Evolutionary conservation across 2,329 filamentous ascomycete genomes (phyloP).

Genomic region (Fusarium annulatum): DNA sequence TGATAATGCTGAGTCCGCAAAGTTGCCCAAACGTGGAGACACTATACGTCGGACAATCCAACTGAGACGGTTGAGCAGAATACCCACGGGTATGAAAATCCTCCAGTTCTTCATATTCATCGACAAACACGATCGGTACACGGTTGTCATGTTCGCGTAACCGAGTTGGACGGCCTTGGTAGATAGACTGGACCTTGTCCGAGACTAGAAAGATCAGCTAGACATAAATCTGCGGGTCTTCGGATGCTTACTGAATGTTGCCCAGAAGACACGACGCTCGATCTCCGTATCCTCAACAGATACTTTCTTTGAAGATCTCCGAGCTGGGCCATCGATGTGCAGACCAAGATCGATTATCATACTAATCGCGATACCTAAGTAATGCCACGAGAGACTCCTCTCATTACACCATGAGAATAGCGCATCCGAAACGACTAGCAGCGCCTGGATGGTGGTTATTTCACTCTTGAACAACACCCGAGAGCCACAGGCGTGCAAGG

Average conservation of each 20-base stretch:
- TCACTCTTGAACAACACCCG: background rate
- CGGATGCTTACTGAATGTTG: constrained; percentile 21
- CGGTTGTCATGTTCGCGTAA: constrained; percentile 56
- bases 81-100: constrained; percentile 57
- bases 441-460: constrained; percentile 13
- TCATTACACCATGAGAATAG: constrained; percentile 17
- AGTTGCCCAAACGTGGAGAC: constrained; percentile 55
- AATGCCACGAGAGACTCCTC: constrained; percentile 21
- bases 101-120: constrained; percentile 63
- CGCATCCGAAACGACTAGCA: background rate
- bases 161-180: constrained; percentile 61
- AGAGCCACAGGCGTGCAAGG: background rate
- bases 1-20: constrained; percentile 57
- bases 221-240: accelerated
- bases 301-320: constrained; percentile 23
- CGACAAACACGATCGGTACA: constrained; percentile 58
- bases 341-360: constrained; percentile 26
- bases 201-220: constrained; percentile 30
- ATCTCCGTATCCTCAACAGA: constrained; percentile 58
- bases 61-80: constrained; percentile 40
- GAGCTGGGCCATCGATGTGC: background rate
- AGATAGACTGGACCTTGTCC: constrained; percentile 65
- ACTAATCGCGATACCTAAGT: constrained; percentile 17
- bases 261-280: constrained; percentile 52
- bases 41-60: constrained; percentile 53